Base-by-base conservation (phyloP, 208 protist species). In the Acanthamoeba castellanii region DNA sequence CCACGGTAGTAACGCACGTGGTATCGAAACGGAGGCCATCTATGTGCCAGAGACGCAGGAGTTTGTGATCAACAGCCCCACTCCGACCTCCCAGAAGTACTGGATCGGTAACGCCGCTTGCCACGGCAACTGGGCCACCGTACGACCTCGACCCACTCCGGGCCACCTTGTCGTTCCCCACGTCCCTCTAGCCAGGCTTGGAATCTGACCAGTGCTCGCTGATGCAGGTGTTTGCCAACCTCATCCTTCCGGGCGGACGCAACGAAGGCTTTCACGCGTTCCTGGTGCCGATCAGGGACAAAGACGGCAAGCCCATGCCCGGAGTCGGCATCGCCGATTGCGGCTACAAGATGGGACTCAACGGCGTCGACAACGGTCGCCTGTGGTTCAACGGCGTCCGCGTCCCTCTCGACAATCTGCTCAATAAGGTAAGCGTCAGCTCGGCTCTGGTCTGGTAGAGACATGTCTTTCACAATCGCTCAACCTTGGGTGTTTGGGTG, bases 1-100 rank as follows among this genome's bases (percentile, higher is more conserved):
- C n/a, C 97, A 97, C 88, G 96, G 96, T 11, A 90, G 61, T 22
- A 97, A 97, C 84, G 96, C 96, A 4, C 45, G 85, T 16, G 95
- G 95, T 30, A 70, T 98, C 22, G 96, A 98, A 87, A 98, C 97
- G 0, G 96, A 92, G 8, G 97, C 97, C n/a, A 94, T 85, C 7
- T 97, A 95, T 45, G 94, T 96, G 50, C 27, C 37, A 7, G 18
- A 45, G n/a, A 97, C 93, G 2, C 32, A 96, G 30, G 93, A 96
- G 59, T 98, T 97, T 78, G 76, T 97, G 14, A 95, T 98, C 30
- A 88, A 98, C 66, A 95, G 94, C 11, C 97, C 97, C 25, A 95
- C 95, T 20, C 55, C 68, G 55, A 94, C 84, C 3, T 76, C 95
- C 11, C 61, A 94, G 30, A 97, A 97, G 74, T 97, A 87, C 22